A percentile compares a stretch with the other conserved stretches of the same genome.
Conservation (phyloP, 2,329 filamentous ascomycete genomes). For the Aspergillus pseudoglaucus region DNA sequence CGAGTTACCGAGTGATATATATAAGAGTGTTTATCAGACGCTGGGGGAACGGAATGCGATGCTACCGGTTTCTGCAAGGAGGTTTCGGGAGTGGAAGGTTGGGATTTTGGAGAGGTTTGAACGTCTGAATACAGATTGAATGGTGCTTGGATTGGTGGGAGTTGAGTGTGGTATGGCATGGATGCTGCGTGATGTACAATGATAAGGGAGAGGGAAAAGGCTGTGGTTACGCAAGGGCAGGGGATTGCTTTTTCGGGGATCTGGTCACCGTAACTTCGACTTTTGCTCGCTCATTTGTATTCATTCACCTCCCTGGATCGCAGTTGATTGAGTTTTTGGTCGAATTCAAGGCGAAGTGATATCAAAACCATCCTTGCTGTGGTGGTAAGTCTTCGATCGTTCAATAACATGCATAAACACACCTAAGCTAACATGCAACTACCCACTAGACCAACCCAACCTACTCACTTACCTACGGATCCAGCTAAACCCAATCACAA, state of each 20-base stretch:
- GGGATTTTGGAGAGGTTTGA: slow-evolving; percentile 46
- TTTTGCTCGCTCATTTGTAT: neutral
- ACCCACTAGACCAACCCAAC: too few species aligned
- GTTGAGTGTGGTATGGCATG: neutral
- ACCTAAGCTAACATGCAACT: too few species aligned
- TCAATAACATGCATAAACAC: too few species aligned
- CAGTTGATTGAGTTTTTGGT: too few species aligned
- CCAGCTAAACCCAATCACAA: too few species aligned
- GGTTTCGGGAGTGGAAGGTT: slow-evolving; percentile 51
- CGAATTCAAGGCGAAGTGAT: too few species aligned
- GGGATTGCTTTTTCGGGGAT: neutral
- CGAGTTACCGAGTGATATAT: slow-evolving; percentile 31
- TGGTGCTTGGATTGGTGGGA: neutral
- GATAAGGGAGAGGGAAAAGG: neutral
- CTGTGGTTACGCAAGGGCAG: neutral
- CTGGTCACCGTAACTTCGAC: neutral
- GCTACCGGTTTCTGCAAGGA: slow-evolving; percentile 45
- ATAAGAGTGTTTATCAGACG: slow-evolving; percentile 27
- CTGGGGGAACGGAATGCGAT: slow-evolving; percentile 38
- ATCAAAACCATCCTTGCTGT: too few species aligned
- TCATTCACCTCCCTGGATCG: too few species aligned
- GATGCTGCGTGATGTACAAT: neutral
- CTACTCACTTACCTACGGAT: too few species aligned
- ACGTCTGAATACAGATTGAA: slow-evolving; percentile 3
- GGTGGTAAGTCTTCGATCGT: too few species aligned